Conservation (phyloP, 306 rosid genomes). For the Pterocarpus santalinus region DNA sequence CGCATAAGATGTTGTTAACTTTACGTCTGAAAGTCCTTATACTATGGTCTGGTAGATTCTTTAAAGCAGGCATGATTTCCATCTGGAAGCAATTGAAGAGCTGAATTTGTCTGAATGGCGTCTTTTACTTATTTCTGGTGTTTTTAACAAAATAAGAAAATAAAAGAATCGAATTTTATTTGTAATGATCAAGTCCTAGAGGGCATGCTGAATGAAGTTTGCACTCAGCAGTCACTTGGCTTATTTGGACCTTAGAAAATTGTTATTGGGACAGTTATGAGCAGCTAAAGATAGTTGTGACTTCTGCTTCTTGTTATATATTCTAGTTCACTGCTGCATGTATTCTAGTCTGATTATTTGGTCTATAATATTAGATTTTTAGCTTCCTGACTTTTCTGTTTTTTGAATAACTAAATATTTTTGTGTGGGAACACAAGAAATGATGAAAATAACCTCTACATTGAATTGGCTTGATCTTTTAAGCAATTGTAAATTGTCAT, state of each 20-base stretch:
- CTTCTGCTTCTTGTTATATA: neutral
- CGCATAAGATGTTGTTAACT: neutral
- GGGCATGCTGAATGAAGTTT: neutral
- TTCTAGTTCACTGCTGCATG: neutral
- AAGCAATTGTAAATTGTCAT: neutral
- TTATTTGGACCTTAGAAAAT: neutral
- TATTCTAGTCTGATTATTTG: neutral
- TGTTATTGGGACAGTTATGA: no score
- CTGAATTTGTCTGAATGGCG: slow-evolving; percentile 3
- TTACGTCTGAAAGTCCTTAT: neutral
- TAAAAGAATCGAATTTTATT: neutral
- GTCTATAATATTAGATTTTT: neutral
- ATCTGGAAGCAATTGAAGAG: neutral
- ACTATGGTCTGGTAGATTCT: neutral
- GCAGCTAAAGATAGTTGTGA: no score
- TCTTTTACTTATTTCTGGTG: slow-evolving; percentile 5
- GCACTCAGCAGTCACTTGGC: neutral
- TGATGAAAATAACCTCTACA: neutral
- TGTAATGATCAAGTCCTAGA: neutral
- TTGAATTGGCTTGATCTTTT: slow-evolving; percentile 40
- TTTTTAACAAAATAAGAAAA: no score
- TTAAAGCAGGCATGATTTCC: neutral
- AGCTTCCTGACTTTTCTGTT: slow-evolving; percentile 5
- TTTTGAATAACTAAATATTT: neutral
- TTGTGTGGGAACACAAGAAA: neutral